Evolutionary conservation across 768 basidiomycete species (phyloP).

Genomic region (Lactarius indigo): DNA sequence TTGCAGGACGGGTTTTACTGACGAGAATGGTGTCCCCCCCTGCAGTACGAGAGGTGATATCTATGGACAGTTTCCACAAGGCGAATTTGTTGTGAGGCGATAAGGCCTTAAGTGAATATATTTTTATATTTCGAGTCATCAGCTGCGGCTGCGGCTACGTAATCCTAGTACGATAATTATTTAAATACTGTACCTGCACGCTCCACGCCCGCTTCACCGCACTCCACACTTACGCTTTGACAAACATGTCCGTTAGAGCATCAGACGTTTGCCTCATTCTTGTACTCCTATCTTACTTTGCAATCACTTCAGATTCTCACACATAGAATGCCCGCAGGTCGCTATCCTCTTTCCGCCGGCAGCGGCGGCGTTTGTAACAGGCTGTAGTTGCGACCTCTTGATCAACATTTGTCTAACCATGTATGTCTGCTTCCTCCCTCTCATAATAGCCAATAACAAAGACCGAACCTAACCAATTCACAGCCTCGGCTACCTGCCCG

Average conservation of each 20-base stretch:
- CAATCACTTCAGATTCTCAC: background rate
- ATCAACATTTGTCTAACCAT: slow-evolving; percentile 79
- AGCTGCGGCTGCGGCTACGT: background rate
- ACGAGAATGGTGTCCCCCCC: slow-evolving; percentile 3
- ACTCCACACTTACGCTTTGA: background rate
- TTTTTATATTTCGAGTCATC: background rate
- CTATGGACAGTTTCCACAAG: slow-evolving; percentile 24
- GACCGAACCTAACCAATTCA: slow-evolving; percentile 7
- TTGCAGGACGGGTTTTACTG: background rate
- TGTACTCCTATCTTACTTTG: slow-evolving; percentile 37
- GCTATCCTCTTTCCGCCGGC: slow-evolving; percentile 82
- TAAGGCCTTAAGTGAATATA: background rate
- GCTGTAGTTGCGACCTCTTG: slow-evolving; percentile 82
- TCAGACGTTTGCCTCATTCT: slow-evolving; percentile 80
- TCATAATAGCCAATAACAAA: background rate
- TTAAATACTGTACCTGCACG: background rate
- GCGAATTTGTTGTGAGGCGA: slow-evolving; percentile 28
- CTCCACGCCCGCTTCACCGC: background rate
- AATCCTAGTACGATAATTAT: background rate
- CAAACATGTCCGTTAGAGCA: slow-evolving; percentile 43
- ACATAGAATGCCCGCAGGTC: slow-evolving; percentile 42
- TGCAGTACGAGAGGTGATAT: slow-evolving; percentile 32
- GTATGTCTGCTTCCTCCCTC: slow-evolving; percentile 39
- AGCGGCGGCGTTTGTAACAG: slow-evolving; percentile 70
- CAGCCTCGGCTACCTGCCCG: slow-evolving; percentile 77